Percentiles rank a stretch among this genome's conserved stretches.
These are phyloP conservation scores for Nitzschia sp. DNA, from an alignment of 108 stramenopile species.

Conservation along the genomic window DNA sequence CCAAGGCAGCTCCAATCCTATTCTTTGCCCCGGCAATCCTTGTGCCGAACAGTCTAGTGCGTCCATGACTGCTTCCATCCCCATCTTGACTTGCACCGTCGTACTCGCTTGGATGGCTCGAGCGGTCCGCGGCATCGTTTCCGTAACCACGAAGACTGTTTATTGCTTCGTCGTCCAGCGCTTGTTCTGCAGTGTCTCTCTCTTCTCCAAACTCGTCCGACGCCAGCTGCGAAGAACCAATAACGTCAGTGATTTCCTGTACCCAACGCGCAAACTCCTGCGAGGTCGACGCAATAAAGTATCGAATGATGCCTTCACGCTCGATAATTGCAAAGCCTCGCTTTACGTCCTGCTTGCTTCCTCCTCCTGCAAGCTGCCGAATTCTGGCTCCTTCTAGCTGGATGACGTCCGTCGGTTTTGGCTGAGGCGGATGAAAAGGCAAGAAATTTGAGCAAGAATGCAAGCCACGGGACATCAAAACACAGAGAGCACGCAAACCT, in stretches of 20 bases:
- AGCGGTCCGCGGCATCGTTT: background rate
- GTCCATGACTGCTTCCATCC: background rate
- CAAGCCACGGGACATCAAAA: no score
- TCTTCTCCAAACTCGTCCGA: background rate
- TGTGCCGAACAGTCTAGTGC: slow-evolving; percentile 8
- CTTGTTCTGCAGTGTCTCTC: background rate
- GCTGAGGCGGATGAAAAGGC: slow-evolving; percentile 10
- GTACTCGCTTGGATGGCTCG: background rate
- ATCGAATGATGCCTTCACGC: slow-evolving; percentile 32
- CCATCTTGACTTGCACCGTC: slow-evolving; percentile 4
- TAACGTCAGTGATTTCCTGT: slow-evolving; percentile 26
- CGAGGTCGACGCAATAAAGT: slow-evolving; percentile 34
- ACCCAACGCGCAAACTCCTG: slow-evolving; percentile 46
- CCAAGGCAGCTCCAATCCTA: slow-evolving; percentile 32
- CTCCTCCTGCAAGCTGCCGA: slow-evolving; percentile 49
- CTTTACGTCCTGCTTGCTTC: slow-evolving; percentile 45
- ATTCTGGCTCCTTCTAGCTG: slow-evolving; percentile 49
- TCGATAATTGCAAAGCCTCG: slow-evolving; percentile 52
- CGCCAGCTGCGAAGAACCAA: background rate
- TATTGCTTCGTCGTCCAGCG: background rate
- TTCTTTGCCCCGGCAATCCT: slow-evolving; percentile 31
- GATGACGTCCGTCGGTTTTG: slow-evolving; percentile 54
- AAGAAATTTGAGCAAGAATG: background rate
- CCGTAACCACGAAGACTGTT: background rate
- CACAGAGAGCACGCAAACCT: background rate